Conservation (phyloP, 1,284 basidiomycete genomes). For the Termitomyces sp. region DNA sequence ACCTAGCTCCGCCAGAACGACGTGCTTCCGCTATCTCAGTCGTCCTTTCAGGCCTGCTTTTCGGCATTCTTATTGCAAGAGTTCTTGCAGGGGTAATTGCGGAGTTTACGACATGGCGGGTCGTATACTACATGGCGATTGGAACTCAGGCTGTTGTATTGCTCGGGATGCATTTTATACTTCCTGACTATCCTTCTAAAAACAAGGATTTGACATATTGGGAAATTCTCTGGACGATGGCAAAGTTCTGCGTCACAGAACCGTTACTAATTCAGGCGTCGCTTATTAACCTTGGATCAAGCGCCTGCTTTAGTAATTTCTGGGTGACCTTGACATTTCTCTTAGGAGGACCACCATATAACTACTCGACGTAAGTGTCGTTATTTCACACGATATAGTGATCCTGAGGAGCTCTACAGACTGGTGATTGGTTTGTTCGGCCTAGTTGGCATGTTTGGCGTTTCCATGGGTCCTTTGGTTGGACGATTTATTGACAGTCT, state of each 20-base stretch:
- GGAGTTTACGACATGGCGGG: conserved; percentile 55
- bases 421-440: conserved; percentile 70
- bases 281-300: conserved; percentile 50
- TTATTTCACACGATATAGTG: neutral
- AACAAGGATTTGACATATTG: conserved; percentile 54
- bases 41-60: conserved; percentile 61
- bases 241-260: conserved; percentile 61
- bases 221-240: conserved; percentile 62
- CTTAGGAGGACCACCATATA: conserved; percentile 58
- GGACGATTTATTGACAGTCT: conserved; percentile 60
- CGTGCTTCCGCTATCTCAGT: conserved; percentile 63
- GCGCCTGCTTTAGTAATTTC: conserved; percentile 54
- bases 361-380: conserved; percentile 53
- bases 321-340: conserved; percentile 76
- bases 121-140: conserved; percentile 63
- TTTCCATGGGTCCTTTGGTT: conserved; percentile 53
- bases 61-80: conserved; percentile 65
- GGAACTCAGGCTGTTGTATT: conserved; percentile 51
- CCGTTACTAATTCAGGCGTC: conserved; percentile 62
- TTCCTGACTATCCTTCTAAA: conserved; percentile 72
- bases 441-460: conserved; percentile 63
- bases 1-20: conserved; percentile 58
- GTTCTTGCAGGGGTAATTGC: conserved; percentile 65
- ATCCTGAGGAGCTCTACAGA: conserved; percentile 25
- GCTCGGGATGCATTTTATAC: conserved; percentile 45